Conservation (phyloP, 2,329 filamentous ascomycete species). For the Trichocomaceae sp. region DNA sequence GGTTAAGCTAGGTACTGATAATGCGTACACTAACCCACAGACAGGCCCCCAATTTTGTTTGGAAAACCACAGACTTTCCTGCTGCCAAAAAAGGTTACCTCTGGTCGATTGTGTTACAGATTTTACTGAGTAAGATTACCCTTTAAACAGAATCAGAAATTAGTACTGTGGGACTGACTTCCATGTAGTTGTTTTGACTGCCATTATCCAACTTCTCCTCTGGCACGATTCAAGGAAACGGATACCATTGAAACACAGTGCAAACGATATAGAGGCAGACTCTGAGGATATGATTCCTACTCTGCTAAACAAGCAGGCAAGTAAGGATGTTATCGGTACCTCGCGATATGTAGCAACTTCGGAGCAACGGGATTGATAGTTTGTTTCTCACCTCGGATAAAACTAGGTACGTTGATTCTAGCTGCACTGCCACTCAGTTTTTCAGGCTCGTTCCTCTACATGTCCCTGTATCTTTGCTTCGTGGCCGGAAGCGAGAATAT, state of each 20-base stretch:
- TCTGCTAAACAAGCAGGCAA: neutral
- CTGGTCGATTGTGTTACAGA: slow-evolving; percentile 31
- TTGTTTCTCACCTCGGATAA: too few relatives aligned
- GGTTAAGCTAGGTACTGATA: neutral
- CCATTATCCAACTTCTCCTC: slow-evolving; percentile 25
- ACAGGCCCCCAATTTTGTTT: slow-evolving; percentile 36
- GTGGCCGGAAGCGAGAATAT: too few relatives aligned
- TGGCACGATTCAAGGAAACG: neutral
- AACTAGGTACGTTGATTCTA: too few relatives aligned
- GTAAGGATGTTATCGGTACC: neutral
- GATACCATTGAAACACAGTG: neutral
- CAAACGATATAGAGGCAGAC: neutral
- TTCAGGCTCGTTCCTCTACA: too few relatives aligned
- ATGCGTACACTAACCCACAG: too few relatives aligned
- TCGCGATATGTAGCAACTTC: neutral
- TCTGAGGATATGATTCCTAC: neutral
- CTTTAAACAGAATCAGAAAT: too few relatives aligned
- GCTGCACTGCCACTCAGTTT: too few relatives aligned
- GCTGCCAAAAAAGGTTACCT: slow-evolving; percentile 32
- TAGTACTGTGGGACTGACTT: neutral
- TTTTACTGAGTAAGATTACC: slow-evolving; percentile 27
- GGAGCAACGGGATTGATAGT: neutral
- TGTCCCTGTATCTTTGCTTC: too few relatives aligned
- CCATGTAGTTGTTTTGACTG: slow-evolving; percentile 22
- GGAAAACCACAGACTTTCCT: slow-evolving; percentile 38